Conservation (phyloP, 1,139 yeast genomes). For the Protomyces gravidus region DNA sequence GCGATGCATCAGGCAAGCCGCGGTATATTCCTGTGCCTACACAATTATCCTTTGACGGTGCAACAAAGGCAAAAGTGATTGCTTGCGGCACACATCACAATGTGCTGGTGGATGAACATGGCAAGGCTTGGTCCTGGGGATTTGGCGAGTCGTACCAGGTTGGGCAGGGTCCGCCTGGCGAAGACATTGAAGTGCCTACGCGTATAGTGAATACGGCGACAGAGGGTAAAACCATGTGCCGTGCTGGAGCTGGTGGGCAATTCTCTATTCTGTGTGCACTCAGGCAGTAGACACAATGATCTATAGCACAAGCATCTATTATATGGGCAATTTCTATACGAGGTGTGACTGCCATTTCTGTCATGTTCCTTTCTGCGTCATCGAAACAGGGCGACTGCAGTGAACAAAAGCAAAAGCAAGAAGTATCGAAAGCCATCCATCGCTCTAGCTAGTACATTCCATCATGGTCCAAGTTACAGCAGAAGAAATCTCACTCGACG, state of each 20-base stretch:
- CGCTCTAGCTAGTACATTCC: too few species aligned
- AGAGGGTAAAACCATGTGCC: conserved; percentile 60
- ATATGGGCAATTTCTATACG: too few species aligned
- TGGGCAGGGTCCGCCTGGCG: conserved; percentile 89
- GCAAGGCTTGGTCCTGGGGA: conserved; percentile 92
- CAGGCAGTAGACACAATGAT: too few species aligned
- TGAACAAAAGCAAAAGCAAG: background rate
- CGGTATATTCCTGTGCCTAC: conserved; percentile 89
- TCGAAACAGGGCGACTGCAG: background rate
- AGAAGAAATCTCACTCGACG: conserved; percentile 54
- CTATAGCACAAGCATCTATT: too few species aligned
- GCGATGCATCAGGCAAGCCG: conserved; percentile 72
- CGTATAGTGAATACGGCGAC: conserved; percentile 91
- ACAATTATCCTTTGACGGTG: conserved; percentile 40
- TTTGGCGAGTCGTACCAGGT: conserved; percentile 94
- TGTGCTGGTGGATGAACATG: conserved; percentile 73
- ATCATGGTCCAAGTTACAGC: conserved; percentile 46
- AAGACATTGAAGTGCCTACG: conserved; percentile 80
- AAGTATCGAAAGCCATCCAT: too few species aligned
- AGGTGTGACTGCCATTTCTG: too few species aligned
- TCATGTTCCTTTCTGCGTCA: background rate
- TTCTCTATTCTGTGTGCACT: conserved; percentile 48
- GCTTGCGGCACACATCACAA: conserved; percentile 92
- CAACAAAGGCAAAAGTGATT: conserved; percentile 59
- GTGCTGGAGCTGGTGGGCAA: conserved; percentile 92